A percentile compares a stretch with the other conserved stretches of the same genome.
Evolutionary conservation across 176 grass and related monocot species (phyloP).

Genomic region (Cymbopogon citratus): DNA sequence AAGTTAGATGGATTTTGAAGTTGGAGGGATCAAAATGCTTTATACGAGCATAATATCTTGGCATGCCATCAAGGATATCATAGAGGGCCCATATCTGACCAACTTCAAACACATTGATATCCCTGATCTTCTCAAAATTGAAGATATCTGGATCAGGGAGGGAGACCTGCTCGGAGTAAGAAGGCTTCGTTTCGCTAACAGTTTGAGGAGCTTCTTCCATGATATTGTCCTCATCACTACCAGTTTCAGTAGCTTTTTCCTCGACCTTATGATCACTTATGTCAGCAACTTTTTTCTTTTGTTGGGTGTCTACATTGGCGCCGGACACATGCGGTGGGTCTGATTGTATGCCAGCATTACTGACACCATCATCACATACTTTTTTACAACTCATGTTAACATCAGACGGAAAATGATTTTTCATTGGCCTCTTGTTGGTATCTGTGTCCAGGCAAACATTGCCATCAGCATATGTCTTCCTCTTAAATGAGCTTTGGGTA

Average conservation of each 20-base stretch:
- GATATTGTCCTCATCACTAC: slow-evolving; percentile 20
- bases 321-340: slow-evolving; percentile 18
- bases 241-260: slow-evolving; percentile 22
- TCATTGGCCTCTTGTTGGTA: slow-evolving; percentile 35
- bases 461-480: slow-evolving; percentile 29
- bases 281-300: slow-evolving; percentile 21
- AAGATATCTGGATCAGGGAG: slow-evolving; percentile 85
- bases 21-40: slow-evolving; percentile 36
- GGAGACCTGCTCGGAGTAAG: slow-evolving; percentile 24
- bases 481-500: slow-evolving; percentile 34
- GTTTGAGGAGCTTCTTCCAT: slow-evolving; percentile 25
- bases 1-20: slow-evolving; percentile 66
- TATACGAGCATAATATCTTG: slow-evolving; percentile 86
- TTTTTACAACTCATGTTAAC: slow-evolving; percentile 7
- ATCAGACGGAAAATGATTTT: slow-evolving; percentile 26
- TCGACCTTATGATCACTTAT: slow-evolving; percentile 17
- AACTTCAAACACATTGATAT: slow-evolving; percentile 47
- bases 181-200: slow-evolving; percentile 12
- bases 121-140: slow-evolving; percentile 72
- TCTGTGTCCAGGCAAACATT: not conserved
- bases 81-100: slow-evolving; percentile 91
- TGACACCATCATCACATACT: slow-evolving; percentile 16
- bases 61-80: slow-evolving; percentile 83
- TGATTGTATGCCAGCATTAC: slow-evolving; percentile 14
- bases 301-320: slow-evolving; percentile 28